A percentile compares a stretch with the other conserved stretches of the same genome.
Conservation (phyloP, 2,329 filamentous ascomycete genomes). For the Diaporthe vexans region DNA sequence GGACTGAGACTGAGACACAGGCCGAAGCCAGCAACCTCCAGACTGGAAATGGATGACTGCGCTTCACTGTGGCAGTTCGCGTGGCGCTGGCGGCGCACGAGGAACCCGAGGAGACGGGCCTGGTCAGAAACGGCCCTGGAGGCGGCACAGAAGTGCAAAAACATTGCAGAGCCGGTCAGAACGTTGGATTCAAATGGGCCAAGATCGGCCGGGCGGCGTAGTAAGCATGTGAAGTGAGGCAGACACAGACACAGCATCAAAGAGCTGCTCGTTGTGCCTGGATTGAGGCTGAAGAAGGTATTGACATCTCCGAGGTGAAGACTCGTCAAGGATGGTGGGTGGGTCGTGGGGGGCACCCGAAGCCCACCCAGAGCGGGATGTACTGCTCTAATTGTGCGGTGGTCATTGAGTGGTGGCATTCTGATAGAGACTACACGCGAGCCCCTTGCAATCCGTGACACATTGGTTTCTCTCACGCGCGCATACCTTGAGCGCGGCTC, state of each 20-base stretch:
- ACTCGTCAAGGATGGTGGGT: background rate
- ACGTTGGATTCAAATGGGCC: background rate
- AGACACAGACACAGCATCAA: background rate
- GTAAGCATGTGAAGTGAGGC: slow-evolving; percentile 18
- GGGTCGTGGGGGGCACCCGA: slow-evolving; percentile 22
- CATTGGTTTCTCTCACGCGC: slow-evolving; percentile 34
- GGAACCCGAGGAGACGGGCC: slow-evolving; percentile 2
- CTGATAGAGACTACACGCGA: background rate
- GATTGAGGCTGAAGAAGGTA: slow-evolving; percentile 24
- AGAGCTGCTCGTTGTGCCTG: slow-evolving; percentile 11
- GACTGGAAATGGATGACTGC: background rate
- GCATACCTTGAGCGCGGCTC: slow-evolving; percentile 24
- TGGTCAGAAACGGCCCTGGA: background rate
- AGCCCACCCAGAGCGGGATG: slow-evolving; percentile 15
- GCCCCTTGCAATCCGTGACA: slow-evolving; percentile 37
- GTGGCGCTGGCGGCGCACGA: background rate
- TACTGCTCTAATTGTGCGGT: background rate
- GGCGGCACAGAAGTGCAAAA: background rate
- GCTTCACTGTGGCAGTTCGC: background rate
- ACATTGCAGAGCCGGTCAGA: background rate
- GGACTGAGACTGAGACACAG: background rate
- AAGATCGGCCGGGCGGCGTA: background rate
- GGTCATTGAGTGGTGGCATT: rapidly evolving
- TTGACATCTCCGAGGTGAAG: slow-evolving; percentile 35
- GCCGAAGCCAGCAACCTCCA: background rate